Base-by-base conservation (phyloP, 352 stramenopile genomes). In the Pythium utonaiense region DNA sequence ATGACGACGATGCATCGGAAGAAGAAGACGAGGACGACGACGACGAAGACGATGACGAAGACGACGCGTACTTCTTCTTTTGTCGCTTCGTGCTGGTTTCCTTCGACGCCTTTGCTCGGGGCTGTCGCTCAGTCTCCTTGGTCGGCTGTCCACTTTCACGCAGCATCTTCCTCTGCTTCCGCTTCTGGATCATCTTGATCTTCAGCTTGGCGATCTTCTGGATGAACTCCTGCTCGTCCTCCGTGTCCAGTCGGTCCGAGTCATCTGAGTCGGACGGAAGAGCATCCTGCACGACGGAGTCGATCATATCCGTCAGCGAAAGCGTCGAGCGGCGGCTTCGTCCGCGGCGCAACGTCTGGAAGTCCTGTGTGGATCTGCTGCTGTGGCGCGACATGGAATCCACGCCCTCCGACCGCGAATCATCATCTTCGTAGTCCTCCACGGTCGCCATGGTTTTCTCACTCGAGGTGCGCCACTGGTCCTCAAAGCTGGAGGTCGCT, bases 221-320 rank as follows among this genome's bases (percentile, higher is more conserved):
- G 19, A 66, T 55, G 16, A 70, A 59, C 40, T 70, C 57, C 9
- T 59, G 27, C 30, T 70, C 64, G 31, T 70, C 64, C 21, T 70
- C 64, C 7, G 64, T 65, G 34, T 66, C 57, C 25, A 66, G 25
- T 22, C 45, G 38, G 44, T 69, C 54, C n/a, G 53, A 59, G 30
- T 56, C 48, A 25, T 64, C 62, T 21, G 64, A 71, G 33, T 71
- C 64, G 1, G 64, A 67, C 6, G 64, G 64, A 5, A 71, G 31
- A 9, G 64, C 64, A 36, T 71, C 58, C 8, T 67, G 64, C 8
- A 71, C 64, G 52, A 71, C 64, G 17, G 52, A 22, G 30, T 70
- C 47, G 22, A 70, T 55, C 10, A 60, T 27, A 19, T 66, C 57
- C 6, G 36, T 53, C 3, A 69, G 51, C 9, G 55, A 62, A 25